phyloP scores from a whole-genome alignment of 176 grass and related monocot genomes.

The Tillandsia leiboldiana region DNA sequence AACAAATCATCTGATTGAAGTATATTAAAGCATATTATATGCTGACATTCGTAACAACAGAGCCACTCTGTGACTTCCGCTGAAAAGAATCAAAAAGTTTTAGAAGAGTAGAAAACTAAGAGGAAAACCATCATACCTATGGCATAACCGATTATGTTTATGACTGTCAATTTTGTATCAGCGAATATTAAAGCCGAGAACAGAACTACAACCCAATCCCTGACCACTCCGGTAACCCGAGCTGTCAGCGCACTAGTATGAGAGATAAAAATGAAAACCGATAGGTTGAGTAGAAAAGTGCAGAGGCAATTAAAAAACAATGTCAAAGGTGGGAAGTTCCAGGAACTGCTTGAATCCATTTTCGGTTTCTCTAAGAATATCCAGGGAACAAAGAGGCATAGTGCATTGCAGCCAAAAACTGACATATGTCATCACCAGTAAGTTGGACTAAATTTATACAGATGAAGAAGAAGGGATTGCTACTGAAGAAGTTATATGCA shows the following conservation, averaged over 20 bases:
- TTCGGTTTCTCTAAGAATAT: constrained; percentile 97
- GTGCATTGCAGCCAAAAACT: constrained; percentile 49
- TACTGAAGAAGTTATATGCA: too few relatives aligned
- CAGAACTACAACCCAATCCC: constrained; percentile 88
- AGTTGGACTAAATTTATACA: too few relatives aligned
- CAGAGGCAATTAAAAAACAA: constrained; percentile 91
- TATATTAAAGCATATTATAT: too few relatives aligned
- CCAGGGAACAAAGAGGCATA: constrained; percentile 97
- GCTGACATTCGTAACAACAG: too few relatives aligned
- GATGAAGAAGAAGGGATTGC: too few relatives aligned
- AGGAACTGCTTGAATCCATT: constrained; percentile 79
- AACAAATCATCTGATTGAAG: too few relatives aligned
- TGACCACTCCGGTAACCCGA: constrained; percentile 91
- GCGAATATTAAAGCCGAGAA: constrained; percentile 88
- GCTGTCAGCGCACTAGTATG: constrained; percentile 92
- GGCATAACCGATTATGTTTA: constrained; percentile 95
- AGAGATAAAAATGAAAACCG: constrained; percentile 95
- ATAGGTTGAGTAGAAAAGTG: constrained; percentile 89
- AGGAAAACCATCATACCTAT: constrained; percentile 50
- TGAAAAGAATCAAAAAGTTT: background rate
- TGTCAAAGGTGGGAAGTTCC: constrained; percentile 75
- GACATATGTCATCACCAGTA: too few relatives aligned
- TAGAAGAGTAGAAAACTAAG: background rate
- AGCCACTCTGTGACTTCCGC: background rate
- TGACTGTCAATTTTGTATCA: constrained; percentile 80